Evolutionary conservation across 257 asterid genomes (phyloP), one percentile per base, ranked within the genome.

Genomic region (Solanum verrucosum): DNA sequence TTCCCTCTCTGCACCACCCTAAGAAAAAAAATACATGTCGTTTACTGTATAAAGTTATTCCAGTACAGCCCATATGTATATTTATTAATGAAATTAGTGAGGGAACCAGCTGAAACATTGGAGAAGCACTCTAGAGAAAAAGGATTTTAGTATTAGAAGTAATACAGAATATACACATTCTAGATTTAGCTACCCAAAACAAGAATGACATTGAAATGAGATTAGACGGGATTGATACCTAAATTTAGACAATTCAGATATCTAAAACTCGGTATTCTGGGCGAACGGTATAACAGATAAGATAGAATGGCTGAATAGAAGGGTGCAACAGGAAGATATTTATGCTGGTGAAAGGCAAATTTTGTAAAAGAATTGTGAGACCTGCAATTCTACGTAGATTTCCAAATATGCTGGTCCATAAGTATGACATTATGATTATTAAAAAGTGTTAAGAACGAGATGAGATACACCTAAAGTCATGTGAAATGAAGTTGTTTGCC

Each of bases 1-100:
- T 89, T 97, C 99, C 94, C 99, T 95, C 90, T 97, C 99, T 52
- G 98, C 98, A 89, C 99, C 99, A 88, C 99, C 99, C 99, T 97
- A 88, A 89, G 87, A 87, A 77, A 87, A 87, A 93, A 88, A 31
- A 84, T 60, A 75, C 44, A 49, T 31, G 21, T 18, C 4, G 1
- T 29, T 79, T 49, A 49, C 70, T 2, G 7, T 31, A 82, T 46
- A 49, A 82, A 49, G 59, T 35, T 44, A 73, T n/a, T 86, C 33
- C 27, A 79, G 46, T 8, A 25, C 46, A 86, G 68, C 25, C 23
- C 71, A 86, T 44, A 21, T 52, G 6, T 33, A 33, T 72, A 6
- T 34, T 12, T 73, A 73, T 14, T 46, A 16, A 73, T 59, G 44
- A 49, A 44, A 49, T 49, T 82, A 82, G 68, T 29, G 70, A 82